Conservation (phyloP, 768 basidiomycete species). For the Lentinus brumalis region DNA sequence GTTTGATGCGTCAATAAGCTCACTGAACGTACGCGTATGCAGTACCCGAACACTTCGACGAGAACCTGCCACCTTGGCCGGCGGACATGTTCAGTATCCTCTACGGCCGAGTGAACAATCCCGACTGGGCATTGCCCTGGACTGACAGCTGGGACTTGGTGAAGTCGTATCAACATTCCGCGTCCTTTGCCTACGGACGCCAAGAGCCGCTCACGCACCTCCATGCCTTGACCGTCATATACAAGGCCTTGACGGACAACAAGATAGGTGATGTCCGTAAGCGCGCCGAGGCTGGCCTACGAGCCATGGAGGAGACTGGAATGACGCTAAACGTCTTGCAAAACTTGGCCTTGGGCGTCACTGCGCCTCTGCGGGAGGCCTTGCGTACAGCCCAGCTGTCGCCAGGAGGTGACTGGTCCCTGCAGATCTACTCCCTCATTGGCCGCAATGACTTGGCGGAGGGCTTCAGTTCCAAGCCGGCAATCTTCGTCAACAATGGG, state of each 20-base stretch:
- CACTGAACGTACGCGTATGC: neutral
- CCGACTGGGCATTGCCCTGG: slow-evolving; percentile 64
- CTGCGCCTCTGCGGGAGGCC: slow-evolving; percentile 82
- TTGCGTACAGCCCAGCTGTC: slow-evolving; percentile 80
- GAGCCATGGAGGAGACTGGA: slow-evolving; percentile 51
- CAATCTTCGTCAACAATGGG: slow-evolving; percentile 50
- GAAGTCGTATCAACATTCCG: slow-evolving; percentile 48
- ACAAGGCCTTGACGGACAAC: slow-evolving; percentile 59
- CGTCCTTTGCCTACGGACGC: slow-evolving; percentile 63
- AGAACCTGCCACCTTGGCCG: slow-evolving; percentile 75
- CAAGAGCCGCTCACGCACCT: slow-evolving; percentile 59
- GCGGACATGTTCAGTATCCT: slow-evolving; percentile 75
- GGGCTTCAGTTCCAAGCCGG: slow-evolving; percentile 50
- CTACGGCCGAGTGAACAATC: slow-evolving; percentile 54
- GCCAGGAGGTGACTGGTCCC: slow-evolving; percentile 74
- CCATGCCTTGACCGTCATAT: slow-evolving; percentile 56
- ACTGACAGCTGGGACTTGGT: slow-evolving; percentile 43
- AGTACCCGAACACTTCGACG: slow-evolving; percentile 52
- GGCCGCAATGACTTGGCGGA: slow-evolving; percentile 77
- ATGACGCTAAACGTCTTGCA: slow-evolving; percentile 52
- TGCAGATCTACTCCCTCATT: slow-evolving; percentile 67
- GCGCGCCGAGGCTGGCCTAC: slow-evolving; percentile 67
- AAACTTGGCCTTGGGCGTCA: slow-evolving; percentile 66
- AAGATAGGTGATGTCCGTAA: slow-evolving; percentile 53
- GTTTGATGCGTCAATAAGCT: neutral